Evolutionary conservation across 768 basidiomycete species (phyloP), one percentile per base, ranked within the genome.

Genomic region (Hemileccinum rubropunctum): DNA sequence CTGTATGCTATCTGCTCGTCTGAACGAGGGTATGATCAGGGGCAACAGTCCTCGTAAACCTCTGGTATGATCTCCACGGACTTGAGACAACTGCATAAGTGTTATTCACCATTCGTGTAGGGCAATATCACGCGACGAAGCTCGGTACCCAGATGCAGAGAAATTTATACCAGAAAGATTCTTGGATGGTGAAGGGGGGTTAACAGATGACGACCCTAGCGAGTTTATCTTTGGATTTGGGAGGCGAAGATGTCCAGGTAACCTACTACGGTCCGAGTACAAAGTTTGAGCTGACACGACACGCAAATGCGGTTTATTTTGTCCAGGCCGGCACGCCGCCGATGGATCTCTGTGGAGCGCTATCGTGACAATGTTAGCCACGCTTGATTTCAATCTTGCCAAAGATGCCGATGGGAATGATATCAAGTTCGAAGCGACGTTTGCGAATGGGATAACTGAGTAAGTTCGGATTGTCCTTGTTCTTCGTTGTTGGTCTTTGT

Each of bases 121-220:
- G 51, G 46, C 15, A n/a, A 56, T 59, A 32, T 23, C 48, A 3
- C 46, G 45, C 21, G 54, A 60, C n/a, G 52, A 56, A 39, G 20
- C 34, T 20, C 52, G 45, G 10, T 56, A 56, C 27, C 57, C 47
- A 12, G 32, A 53, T 18, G 39, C 47, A 17, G 40, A 45, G 6
- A n/a, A 41, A 17, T 60, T 58, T 28, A 39, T 50, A 7, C 48
- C 59, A 7, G 57, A 53, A 35, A 18, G 54, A 32, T 58, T 58
- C 28, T 33, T 60, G 13, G 34, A 50, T 39, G n/a, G 23, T 1
- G 17, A 52, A 10, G 56, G 53, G 6, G n/a, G 4, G 4, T 15
- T 59, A 15, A 59, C 36, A 8, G 44, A 43, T 14, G 53, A 58
- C 17, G 43, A 57, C 34, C 56, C 48, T 2, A 9, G 32, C 5